A percentile compares a stretch with the other conserved stretches of the same genome.
phyloP scores from a whole-genome alignment of 805 yeast genomes.

The Starmerella bombicola region DNA sequence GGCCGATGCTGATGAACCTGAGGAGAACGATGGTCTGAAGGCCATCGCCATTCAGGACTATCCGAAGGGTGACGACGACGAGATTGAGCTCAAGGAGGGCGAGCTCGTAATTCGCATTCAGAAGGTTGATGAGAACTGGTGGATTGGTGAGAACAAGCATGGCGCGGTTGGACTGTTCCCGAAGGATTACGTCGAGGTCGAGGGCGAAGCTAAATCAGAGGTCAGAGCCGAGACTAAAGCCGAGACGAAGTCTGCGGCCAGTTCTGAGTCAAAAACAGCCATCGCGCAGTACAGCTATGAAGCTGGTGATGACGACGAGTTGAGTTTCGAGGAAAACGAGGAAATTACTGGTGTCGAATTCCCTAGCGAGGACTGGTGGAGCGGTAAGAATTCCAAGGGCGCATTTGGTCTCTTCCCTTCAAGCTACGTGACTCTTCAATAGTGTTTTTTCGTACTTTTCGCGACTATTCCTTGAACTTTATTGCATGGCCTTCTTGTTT shows the following conservation, averaged over 20 bases:
- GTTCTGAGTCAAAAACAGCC: conserved; percentile 36
- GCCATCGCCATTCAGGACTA: conserved; percentile 62
- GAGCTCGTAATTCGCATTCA: conserved; percentile 56
- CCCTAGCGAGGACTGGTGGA: conserved; percentile 96
- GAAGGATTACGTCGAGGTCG: conserved; percentile 56
- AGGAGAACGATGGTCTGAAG: conserved; percentile 23
- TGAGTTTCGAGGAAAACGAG: conserved; percentile 75
- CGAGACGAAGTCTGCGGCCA: conserved; percentile 12
- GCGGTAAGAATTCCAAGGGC: conserved; percentile 61
- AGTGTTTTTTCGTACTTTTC: neutral
- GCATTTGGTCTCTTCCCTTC: conserved; percentile 82
- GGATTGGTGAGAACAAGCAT: conserved; percentile 66
- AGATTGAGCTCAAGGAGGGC: conserved; percentile 53
- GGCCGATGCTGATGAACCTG: conserved; percentile 17
- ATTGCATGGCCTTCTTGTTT: neutral
- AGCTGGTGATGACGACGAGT: conserved; percentile 86
- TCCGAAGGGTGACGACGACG: conserved; percentile 65
- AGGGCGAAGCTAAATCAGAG: conserved; percentile 22
- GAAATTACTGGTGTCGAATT: conserved; percentile 69
- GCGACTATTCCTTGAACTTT: too few species aligned
- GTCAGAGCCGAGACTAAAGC: neutral
- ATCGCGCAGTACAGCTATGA: conserved; percentile 68
- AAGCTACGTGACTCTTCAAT: conserved; percentile 48
- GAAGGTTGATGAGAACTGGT: conserved; percentile 69
- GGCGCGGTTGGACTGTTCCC: conserved; percentile 89